Percentiles rank a stretch among this genome's conserved stretches.
Conservation (phyloP, 108 stramenopile genomes). For the Aurantiochytrium sp. region DNA sequence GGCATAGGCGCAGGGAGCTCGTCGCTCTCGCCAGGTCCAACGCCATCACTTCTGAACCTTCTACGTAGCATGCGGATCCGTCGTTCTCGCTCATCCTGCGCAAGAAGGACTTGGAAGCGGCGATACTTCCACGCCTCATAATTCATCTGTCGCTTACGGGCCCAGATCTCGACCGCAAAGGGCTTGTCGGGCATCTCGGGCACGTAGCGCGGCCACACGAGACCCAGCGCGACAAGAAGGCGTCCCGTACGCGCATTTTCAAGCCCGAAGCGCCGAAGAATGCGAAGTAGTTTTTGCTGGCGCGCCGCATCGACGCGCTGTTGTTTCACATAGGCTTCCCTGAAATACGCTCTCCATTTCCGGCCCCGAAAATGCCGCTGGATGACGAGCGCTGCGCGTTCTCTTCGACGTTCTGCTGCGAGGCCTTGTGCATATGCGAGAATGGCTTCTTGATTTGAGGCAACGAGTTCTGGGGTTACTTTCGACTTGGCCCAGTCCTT, state of each 20-base stretch:
- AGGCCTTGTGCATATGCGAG: neutral
- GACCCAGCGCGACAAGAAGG: neutral
- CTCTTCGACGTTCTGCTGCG: neutral
- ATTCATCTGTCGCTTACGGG: neutral
- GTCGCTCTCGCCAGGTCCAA: neutral
- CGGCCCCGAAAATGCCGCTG: neutral
- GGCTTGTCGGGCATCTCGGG: constrained; percentile 8
- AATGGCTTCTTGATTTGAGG: neutral
- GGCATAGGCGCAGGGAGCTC: neutral
- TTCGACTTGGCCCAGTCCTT: neutral
- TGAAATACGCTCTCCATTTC: neutral
- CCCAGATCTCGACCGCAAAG: neutral
- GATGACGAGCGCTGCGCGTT: neutral
- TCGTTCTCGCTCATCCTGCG: neutral
- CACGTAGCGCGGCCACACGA: constrained; percentile 1
- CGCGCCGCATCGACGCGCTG: neutral
- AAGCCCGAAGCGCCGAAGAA: neutral
- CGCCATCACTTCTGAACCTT: neutral
- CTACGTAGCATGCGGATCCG: neutral
- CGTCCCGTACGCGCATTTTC: neutral
- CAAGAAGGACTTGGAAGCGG: neutral
- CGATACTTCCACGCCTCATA: neutral
- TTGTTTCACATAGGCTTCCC: neutral
- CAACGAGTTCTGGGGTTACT: neutral
- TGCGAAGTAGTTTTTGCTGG: neutral